Evolutionary conservation across 2,329 filamentous ascomycete species (phyloP).

Genomic region (Thermothelomyces thermophilus): DNA sequence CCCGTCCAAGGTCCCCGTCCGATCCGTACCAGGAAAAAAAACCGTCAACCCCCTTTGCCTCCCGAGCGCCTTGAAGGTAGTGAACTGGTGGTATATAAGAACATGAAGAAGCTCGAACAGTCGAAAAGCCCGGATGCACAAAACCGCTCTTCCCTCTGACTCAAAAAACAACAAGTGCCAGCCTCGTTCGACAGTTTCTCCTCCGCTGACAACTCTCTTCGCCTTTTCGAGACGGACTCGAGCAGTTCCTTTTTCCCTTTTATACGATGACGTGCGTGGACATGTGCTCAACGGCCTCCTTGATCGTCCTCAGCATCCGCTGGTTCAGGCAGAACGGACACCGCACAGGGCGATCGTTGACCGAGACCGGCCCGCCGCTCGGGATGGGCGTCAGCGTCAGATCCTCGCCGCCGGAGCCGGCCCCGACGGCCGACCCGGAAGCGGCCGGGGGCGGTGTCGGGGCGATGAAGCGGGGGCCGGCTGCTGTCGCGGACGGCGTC

Average conservation of each 20-base stretch:
- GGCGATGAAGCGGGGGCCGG: slow-evolving; percentile 15
- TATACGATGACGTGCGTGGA: slow-evolving; percentile 54
- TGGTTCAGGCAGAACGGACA: slow-evolving; percentile 58
- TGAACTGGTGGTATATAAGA: neutral
- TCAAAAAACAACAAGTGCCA: no score
- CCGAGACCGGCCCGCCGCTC: slow-evolving; percentile 40
- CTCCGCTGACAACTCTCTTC: no score
- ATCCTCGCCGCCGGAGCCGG: slow-evolving; percentile 28
- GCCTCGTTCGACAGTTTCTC: no score
- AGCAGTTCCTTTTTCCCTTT: neutral
- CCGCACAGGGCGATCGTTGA: slow-evolving; percentile 44
- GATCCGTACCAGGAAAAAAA: neutral
- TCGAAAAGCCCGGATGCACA: no score
- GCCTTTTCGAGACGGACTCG: no score
- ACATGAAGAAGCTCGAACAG: neutral
- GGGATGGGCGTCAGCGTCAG: slow-evolving; percentile 51
- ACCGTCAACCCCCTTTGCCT: neutral
- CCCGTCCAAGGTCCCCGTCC: neutral
- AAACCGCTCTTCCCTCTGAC: neutral
- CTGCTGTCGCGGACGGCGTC: neutral
- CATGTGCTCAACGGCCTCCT: slow-evolving; percentile 57
- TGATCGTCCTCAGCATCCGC: slow-evolving; percentile 53
- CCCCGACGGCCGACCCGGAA: neutral
- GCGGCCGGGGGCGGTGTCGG: slow-evolving; percentile 17
- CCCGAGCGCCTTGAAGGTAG: neutral